These are phyloP conservation scores for Trichoderma parareesei DNA, from an alignment of 495 filamentous ascomycete genomes.

Conservation along the genomic window DNA sequence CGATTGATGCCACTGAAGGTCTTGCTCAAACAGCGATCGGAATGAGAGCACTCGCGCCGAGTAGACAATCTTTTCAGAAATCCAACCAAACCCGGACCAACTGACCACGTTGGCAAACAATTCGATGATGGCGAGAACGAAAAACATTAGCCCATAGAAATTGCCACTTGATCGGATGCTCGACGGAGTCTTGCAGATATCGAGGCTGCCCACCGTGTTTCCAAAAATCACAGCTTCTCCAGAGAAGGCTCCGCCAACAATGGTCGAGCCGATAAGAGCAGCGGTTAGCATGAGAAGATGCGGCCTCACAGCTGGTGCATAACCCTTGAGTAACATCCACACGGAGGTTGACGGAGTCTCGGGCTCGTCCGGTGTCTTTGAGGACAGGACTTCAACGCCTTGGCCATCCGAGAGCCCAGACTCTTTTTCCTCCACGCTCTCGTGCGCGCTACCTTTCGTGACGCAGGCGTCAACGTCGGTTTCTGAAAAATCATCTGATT, in stretches of 20 bases:
- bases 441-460: neutral
- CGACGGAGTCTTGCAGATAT: conserved; percentile 33
- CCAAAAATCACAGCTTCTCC: conserved; percentile 48
- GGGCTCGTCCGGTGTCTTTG: no score
- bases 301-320: no score
- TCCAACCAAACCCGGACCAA: conserved; percentile 42
- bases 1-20: conserved; percentile 47
- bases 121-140: conserved; percentile 44
- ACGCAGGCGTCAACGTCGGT: neutral
- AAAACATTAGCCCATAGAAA: conserved; percentile 49
- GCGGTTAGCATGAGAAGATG: conserved; percentile 23
- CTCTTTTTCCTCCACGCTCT: no score
- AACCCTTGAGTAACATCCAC: no score
- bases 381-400: no score
- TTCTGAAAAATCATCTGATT: neutral
- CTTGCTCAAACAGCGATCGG: conserved; percentile 43
- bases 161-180: conserved; percentile 22
- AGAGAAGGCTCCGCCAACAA: conserved; percentile 41
- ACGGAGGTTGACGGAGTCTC: no score
- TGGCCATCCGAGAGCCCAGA: no score
- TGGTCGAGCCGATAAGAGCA: conserved; percentile 31
- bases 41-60: conserved; percentile 42
- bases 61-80: conserved; percentile 46
- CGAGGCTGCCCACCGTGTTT: conserved; percentile 38
- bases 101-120: conserved; percentile 46